Evolutionary conservation across 345 rosid species (phyloP), one percentile per base, ranked within the genome.

Genomic region (Anacardium occidentale): DNA sequence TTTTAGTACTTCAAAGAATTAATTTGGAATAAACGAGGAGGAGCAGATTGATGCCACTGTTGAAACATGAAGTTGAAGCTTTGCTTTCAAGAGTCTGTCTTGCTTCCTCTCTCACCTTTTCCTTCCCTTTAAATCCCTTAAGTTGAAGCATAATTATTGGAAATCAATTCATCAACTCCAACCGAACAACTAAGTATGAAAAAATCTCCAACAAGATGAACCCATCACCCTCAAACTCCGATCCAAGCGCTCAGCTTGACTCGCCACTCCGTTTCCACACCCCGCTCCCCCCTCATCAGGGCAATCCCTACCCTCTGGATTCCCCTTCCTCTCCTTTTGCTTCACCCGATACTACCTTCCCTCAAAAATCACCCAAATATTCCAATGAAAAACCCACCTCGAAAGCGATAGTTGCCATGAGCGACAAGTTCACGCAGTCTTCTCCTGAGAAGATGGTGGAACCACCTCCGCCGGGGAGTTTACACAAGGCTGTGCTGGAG

Each of bases 251-350:
- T 52, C 81, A 75, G 67, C 58, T 61, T 13, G 94, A 89, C 29
- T 91, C 97, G 2, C 95, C 95, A 17, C 93, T 88, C 73, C 81
- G 88, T 7, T 79, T 73, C 82, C 83, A 85, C 62, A 88, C 97
- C 13, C 97, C 96, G 1, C 78, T 82, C 75, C 83, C 73, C 48
- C 90, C 91, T 75, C 94, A 94, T 72, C 88, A 79, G 21, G 88
- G 84, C 20, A 92, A 86, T 68, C 85, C 73, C 62, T 74, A 56
- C 55, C 85, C 83, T 32, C 81, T 79, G 29, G 88, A 74, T 64
- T 73, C 83, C 76, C 66, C 80, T 55, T 7, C 53, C 53, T 50
- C 53, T 18, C 85, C 86, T 44, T 94, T 79, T 70, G 77, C 80
- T 62, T 92, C 98, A 5, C 97, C 98, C 0, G n/a, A n/a, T n/a